Percentiles rank a stretch among this genome's conserved stretches.
phyloP scores from a whole-genome alignment of 441 rosid genomes.

The Viola pubescens region DNA sequence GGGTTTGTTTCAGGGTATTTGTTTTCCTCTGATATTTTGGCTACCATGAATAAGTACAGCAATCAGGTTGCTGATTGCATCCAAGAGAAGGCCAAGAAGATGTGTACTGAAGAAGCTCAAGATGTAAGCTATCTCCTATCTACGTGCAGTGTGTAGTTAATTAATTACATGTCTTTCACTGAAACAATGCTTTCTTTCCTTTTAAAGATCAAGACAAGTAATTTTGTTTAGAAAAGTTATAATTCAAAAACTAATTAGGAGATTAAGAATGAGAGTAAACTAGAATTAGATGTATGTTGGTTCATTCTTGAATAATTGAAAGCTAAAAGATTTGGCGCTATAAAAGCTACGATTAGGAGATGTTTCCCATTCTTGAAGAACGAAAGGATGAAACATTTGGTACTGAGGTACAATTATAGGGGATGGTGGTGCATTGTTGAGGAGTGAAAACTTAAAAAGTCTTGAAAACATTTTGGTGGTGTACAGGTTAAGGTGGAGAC shows the following conservation, averaged over 20 bases:
- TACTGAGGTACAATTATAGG: neutral
- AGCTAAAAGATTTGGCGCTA: too few relatives aligned
- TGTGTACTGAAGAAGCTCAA: slow-evolving; percentile 25
- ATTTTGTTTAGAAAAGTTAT: too few relatives aligned
- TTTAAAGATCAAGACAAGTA: too few relatives aligned
- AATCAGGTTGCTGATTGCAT: slow-evolving; percentile 33
- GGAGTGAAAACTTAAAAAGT: neutral
- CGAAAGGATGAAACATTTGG: too few relatives aligned
- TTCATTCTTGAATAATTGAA: too few relatives aligned
- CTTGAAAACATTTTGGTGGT: neutral
- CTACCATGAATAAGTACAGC: slow-evolving; percentile 39
- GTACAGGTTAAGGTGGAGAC: slow-evolving; percentile 44
- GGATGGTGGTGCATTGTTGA: neutral
- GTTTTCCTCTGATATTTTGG: slow-evolving; percentile 45
- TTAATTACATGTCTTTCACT: too few relatives aligned
- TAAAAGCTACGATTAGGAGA: too few relatives aligned
- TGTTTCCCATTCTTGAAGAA: too few relatives aligned
- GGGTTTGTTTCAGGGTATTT: slow-evolving; percentile 31
- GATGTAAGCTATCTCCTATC: slow-evolving; percentile 18
- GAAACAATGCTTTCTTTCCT: too few relatives aligned
- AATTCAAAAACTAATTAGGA: too few relatives aligned
- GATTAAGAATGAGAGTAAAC: too few relatives aligned
- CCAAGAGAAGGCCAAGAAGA: slow-evolving; percentile 37
- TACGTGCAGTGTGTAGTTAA: neutral
- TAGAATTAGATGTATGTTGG: too few relatives aligned